Base-by-base conservation (phyloP, 257 asterid species). In the Orobanche coerulescens region DNA sequence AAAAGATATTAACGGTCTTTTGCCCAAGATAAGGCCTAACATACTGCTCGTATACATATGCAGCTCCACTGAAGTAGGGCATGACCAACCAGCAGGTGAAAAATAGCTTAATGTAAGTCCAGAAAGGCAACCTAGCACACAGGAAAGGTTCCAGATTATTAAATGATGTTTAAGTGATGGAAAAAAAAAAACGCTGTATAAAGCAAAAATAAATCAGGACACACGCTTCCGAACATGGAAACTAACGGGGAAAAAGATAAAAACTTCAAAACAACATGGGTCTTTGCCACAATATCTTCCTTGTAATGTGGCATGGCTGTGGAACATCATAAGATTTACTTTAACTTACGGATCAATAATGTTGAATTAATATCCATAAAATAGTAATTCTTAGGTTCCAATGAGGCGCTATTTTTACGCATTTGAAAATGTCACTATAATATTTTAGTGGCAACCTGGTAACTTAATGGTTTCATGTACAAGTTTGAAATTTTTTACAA, bases 21-120 rank as follows among this genome's bases (percentile, higher is more conserved):
- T 85, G 77, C 5, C 95, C 85, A 4, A 88, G 68, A 65, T 86
- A 81, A 44, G 98, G 97, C 78, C 98, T 80, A 7, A 93, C 90
- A 30, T 61, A 88, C 49, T 89, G 89, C 61, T 88, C 94, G 16
- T 93, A 93, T 2, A 93, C 96, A 26, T 76, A 84, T 13, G 98
- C 94, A 51, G 97, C 98, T 61, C 97, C 98, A 40, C 83, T 86
- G 83, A 93, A 93, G 79, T 89, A 83, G 0, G 98, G 98, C 48
- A 93, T 86, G 64, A 93, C 95, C 78, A 93, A 79, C 98, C 98
- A 93, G 82, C 95, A 88, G 33, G 95, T 88, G 56, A 83, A 75
- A 10, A 93, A 79, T 73, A 89, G 81, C 78, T 89, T 93, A 15
- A 76, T 78, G 46, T 93, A 93, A 12, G 97, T 80, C 98, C 98